These are phyloP conservation scores for Fraxinus ornus DNA, from an alignment of 305 asterid species.

Conservation along the genomic window DNA sequence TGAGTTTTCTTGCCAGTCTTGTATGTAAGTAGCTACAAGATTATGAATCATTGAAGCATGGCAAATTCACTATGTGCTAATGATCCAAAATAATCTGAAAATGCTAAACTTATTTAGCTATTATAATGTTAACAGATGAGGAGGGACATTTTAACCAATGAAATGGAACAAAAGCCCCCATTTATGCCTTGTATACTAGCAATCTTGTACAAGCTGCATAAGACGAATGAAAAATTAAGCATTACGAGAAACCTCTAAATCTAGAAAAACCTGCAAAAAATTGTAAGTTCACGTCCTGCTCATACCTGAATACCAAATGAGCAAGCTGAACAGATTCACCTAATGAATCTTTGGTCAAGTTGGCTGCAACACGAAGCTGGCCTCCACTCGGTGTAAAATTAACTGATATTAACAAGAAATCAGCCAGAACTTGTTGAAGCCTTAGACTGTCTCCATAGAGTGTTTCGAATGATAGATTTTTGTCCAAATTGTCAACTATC, in stretches of 20 bases:
- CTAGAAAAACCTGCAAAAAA: neutral
- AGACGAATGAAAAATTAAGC: neutral
- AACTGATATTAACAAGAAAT: constrained; percentile 61
- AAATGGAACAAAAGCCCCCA: neutral
- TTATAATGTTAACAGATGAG: neutral
- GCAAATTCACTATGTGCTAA: neutral
- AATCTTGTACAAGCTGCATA: neutral
- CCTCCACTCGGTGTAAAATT: constrained; percentile 68
- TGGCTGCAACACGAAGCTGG: constrained; percentile 58
- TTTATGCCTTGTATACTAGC: neutral
- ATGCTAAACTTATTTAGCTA: neutral
- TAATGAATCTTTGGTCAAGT: constrained; percentile 51
- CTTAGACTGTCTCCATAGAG: constrained; percentile 77
- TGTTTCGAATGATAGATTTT: constrained; percentile 47
- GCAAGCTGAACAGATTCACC: constrained; percentile 85
- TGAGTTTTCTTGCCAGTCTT: neutral
- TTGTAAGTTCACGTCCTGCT: neutral
- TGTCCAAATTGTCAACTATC: constrained; percentile 54
- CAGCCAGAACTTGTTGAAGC: constrained; percentile 84
- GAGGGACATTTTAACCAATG: neutral
- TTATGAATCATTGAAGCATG: neutral
- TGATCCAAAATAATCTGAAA: neutral
- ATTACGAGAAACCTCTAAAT: neutral
- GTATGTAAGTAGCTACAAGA: neutral
- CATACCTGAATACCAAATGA: constrained; percentile 77